A percentile compares a stretch with the other conserved stretches of the same genome.
Conservation (phyloP, 2,329 filamentous ascomycete genomes). For the Phyllosticta citrichinensis region DNA sequence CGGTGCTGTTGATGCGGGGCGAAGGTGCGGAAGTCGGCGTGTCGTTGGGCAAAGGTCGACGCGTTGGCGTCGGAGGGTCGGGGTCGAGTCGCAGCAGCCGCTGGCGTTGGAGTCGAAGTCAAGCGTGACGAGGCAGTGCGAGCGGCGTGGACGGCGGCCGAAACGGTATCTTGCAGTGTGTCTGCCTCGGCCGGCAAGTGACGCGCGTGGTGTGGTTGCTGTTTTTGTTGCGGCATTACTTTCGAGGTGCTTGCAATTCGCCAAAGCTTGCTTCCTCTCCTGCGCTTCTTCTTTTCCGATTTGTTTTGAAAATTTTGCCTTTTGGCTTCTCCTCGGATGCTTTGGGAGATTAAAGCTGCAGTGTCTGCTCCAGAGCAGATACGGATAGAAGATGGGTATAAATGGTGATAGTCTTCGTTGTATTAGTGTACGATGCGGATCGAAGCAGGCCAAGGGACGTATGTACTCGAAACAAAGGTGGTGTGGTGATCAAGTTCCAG, state of each 20-base stretch:
- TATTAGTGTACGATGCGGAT: too few relatives aligned
- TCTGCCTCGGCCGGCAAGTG: background rate
- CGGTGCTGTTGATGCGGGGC: background rate
- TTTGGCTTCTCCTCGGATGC: background rate
- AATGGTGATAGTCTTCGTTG: background rate
- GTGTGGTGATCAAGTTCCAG: background rate
- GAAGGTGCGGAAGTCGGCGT: background rate
- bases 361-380: background rate
- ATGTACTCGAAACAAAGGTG: background rate
- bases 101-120: background rate
- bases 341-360: background rate
- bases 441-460: too few relatives aligned
- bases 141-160: background rate
- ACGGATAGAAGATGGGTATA: background rate
- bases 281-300: background rate
- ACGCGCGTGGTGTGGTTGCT: background rate
- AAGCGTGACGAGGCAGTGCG: background rate
- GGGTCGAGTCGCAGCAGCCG: background rate
- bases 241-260: background rate
- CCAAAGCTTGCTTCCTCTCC: background rate
- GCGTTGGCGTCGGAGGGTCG: background rate
- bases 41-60: background rate
- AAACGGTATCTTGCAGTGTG: background rate
- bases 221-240: background rate
- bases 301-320: background rate